Base-by-base conservation (phyloP, 768 basidiomycete genomes). In the Chalciporus sphaerocephalus region DNA sequence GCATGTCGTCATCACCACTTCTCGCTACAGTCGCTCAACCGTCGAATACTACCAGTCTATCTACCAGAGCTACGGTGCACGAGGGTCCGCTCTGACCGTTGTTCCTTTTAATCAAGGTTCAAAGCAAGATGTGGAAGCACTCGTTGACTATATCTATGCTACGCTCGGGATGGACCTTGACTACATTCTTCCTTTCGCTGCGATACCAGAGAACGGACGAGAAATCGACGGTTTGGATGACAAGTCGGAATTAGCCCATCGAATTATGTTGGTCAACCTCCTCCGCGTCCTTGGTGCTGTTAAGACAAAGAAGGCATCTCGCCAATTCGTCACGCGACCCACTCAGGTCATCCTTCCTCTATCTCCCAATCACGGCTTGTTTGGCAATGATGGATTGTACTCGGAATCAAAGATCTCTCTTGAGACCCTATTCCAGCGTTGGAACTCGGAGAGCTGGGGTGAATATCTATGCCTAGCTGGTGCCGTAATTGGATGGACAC, bases 71-170 rank as follows among this genome's bases (percentile, higher is more conserved):
- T 85, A 85, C 58, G 96, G 96, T 16, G 92, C 91, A 56, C 86
- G 91, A 53, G 95, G 94, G 8, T 94, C 95, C n/a, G 89, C 92
- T 16, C 77, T 99, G 36, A 93, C 93, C 11, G 95, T 99, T 40
- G 95, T 99, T 25, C 96, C 96, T 12, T 99, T 98, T 81, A 99
- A 99, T 61, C 95, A 98, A 66, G 96, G 89, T 22, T 98, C 96
- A 4, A 96, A 92, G 69, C 96, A 98, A 65, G 96, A 99, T 54
- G 92, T 97, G 30, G 96, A 99, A 60, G 92, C 94, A 5, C 82
- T 99, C 41, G 84, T 99, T 55, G 95, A 98, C 69, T 99, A 98
- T 66, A 95, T 99, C 68, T 99, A 98, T 70, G 81, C 86, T 22
- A 92, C 84, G 20, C 83, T 99, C 43, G 88, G 92, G 45, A 82